Base-by-base conservation (phyloP, 345 rosid genomes). In the Eucalyptus melliodora region DNA sequence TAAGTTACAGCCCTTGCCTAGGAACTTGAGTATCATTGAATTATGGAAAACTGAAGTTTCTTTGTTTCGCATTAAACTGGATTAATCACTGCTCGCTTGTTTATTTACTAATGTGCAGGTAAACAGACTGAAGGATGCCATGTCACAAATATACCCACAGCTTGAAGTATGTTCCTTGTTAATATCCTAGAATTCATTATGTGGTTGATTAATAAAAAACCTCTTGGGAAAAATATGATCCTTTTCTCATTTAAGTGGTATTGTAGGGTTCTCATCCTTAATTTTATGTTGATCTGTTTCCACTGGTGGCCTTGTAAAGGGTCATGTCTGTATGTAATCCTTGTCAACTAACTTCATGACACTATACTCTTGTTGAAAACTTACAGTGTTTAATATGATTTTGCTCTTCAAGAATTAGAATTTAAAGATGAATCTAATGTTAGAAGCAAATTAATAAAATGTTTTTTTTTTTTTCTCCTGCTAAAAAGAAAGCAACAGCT, bases 111-210 rank as follows among this genome's bases (percentile, higher is more conserved):
- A 19, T 42, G 83, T 93, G 92, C 95, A 98, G 99, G 98, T 95
- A 88, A 95, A 90, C 91, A 95, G 95, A 92, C 90, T 98, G 91
- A 98, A 97, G 93, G 97, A 98, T 90, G 98, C 95, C 88, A 93
- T 98, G 99, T 95, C 98, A 56, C 93, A 95, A 90, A 94, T 95
- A 51, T 95, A 97, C 95, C 94, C 96, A 26, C 95, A 96, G 93
- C 93, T 98, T 27, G 96, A 97, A 96, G 99, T 98, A 93, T 55
- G 86, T 89, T 91, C 89, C 77, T 82, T 50, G 44, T 60, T 69
- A 42, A 86, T 81, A 10, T 87, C 85, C 85, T 77, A 40, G 77
- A 77, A 15, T 86, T 60, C 42, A 14, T 56, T 11, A 55, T 27
- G 86, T 69, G 23, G 8, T 88, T 62, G 19, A 51, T 50, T 30